Base-by-base conservation (phyloP, 2,329 filamentous ascomycete genomes). In the Sporothrix pallida region DNA sequence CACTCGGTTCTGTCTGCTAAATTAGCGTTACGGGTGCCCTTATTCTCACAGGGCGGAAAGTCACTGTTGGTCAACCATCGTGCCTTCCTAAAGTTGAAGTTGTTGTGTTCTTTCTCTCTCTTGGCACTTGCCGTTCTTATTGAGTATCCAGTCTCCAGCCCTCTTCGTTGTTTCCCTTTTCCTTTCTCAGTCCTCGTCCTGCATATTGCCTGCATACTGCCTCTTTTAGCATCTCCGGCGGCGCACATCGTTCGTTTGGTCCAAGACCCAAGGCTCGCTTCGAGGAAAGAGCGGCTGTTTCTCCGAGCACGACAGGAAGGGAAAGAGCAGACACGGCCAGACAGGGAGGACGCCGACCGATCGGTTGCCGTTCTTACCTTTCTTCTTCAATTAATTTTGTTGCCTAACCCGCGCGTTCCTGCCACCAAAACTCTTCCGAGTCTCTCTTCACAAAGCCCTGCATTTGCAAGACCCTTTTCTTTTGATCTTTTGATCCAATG, bases 241-340 rank as follows among this genome's bases (percentile, higher is more conserved):
- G 56, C 56, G 26, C 56, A 31, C 23, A 13, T 60, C 56, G 56
- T 37, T 60, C n/a, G 48, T 17, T 50, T 50, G 31, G 31, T 37
- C 31, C 31, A 37, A 37, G 31, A 37, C 31, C 31, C 4, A 37
- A 7, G 3, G 44, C 23, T 67, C 9, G 26, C 17, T 60, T 60
- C 17, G 44, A 68, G 67, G 67, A 69, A 69, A 69, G 67, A 56
- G 65, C 46, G 65, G 46, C 65, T n/a, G 23, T 69, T 69, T 54
- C 50, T 44, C 31, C 68, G 68, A 58, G n/a, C 68, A 65, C 60
- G 3, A 46, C 60, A 65, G n/a, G 60, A 42, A 37, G 26, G 23
- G 20, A 52, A 9, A 46, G 17, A 42, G 37, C 17, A 37, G 58
- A 46, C 58, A 15, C 13, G 26, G 26, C 31, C 31, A 37, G 56